Evolutionary conservation across 108 stramenopile species (phyloP).

Genomic region (Nitzschia sp.): DNA sequence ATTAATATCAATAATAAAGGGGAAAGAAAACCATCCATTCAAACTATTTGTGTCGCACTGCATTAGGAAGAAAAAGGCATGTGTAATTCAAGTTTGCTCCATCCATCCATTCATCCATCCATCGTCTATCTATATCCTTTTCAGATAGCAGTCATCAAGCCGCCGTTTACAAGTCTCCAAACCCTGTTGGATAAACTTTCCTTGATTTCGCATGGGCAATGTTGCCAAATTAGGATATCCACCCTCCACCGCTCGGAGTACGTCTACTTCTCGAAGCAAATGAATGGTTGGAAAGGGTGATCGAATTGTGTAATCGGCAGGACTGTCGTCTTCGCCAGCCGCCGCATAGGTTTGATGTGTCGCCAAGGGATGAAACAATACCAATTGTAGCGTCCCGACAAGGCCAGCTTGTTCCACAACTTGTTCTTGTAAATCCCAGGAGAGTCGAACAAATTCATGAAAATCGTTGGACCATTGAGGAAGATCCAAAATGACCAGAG

Average conservation of each 20-base stretch:
- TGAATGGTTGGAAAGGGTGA: slow-evolving; percentile 47
- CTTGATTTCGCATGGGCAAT: slow-evolving; percentile 36
- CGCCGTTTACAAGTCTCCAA: slow-evolving; percentile 28
- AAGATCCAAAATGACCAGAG: slow-evolving; percentile 34
- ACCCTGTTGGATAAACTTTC: slow-evolving; percentile 28
- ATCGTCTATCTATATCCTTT: too few relatives aligned
- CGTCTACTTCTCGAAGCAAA: slow-evolving; percentile 42
- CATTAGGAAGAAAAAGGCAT: too few relatives aligned
- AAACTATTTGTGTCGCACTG: too few relatives aligned
- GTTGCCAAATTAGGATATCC: slow-evolving; percentile 41
- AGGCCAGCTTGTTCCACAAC: slow-evolving; percentile 19
- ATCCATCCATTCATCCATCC: too few relatives aligned
- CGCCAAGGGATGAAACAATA: slow-evolving; percentile 47
- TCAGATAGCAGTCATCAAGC: slow-evolving; percentile 29
- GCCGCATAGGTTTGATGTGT: slow-evolving; percentile 40
- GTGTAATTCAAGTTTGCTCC: too few relatives aligned
- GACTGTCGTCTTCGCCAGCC: slow-evolving; percentile 9
- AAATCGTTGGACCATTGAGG: slow-evolving; percentile 15
- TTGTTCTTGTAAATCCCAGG: slow-evolving; percentile 39
- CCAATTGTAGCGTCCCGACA: slow-evolving; percentile 27
- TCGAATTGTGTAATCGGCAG: slow-evolving; percentile 45
- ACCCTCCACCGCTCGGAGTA: slow-evolving; percentile 36
- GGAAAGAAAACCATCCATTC: too few relatives aligned
- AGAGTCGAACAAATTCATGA: slow-evolving; percentile 40
- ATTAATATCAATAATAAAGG: too few relatives aligned